A percentile compares a stretch with the other conserved stretches of the same genome.
Conservation (phyloP, 164 flowering plant species). For the Dillenia turbinata region DNA sequence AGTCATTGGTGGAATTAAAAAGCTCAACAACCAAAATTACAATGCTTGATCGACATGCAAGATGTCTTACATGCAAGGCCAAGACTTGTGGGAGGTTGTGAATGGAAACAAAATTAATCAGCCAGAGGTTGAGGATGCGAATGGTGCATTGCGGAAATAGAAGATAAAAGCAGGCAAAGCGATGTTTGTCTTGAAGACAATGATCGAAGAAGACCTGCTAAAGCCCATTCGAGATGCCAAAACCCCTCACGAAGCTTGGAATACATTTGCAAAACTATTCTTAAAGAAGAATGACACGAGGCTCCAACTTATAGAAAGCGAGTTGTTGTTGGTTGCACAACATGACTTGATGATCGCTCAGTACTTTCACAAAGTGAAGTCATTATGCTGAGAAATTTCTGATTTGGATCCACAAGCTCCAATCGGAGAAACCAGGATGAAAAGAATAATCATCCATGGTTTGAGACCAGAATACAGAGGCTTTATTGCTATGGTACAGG, state of each 20-base stretch:
- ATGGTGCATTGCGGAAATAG: background rate
- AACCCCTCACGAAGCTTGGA: conserved; percentile 8
- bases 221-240: conserved; percentile 3
- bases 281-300: conserved; percentile 6
- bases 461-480: conserved; percentile 5
- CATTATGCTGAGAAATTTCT: too few species aligned
- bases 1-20: background rate
- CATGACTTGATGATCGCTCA: background rate
- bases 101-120: background rate
- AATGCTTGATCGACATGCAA: background rate
- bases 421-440: too few species aligned
- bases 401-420: too few species aligned
- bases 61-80: background rate
- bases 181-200: background rate
- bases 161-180: conserved; percentile 3
- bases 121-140: background rate
- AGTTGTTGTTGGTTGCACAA: conserved; percentile 8
- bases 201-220: conserved; percentile 1
- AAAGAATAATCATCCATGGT: background rate
- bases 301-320: conserved; percentile 6
- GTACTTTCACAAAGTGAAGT: too few species aligned
- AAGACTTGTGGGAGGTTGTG: too few species aligned
- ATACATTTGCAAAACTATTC: background rate
- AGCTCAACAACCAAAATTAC: conserved; percentile 6
- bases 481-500: conserved; percentile 8